Evolutionary conservation across 2,329 filamentous ascomycete species (phyloP).

Genomic region (Diaporthe sp.): DNA sequence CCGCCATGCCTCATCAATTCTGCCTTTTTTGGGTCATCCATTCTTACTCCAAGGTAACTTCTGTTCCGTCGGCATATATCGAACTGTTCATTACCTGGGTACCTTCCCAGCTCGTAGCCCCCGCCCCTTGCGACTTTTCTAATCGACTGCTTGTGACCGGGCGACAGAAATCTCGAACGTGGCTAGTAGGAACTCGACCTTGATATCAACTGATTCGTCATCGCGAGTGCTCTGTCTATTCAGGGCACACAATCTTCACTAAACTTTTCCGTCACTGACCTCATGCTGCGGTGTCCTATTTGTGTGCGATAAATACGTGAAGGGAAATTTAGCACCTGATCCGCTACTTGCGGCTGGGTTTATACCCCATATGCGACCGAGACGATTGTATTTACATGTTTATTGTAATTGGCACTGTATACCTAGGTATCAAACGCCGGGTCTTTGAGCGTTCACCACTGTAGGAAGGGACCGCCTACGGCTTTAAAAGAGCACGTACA

Average conservation of each 20-base stretch:
- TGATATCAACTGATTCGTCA: background rate
- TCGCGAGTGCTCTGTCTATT: background rate
- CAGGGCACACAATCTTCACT: background rate
- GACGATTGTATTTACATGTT: background rate
- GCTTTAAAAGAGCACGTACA: no score
- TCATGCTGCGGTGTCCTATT: background rate
- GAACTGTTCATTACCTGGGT: no score
- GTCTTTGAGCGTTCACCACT: background rate
- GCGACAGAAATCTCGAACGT: background rate
- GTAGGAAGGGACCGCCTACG: no score
- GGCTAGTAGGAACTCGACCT: background rate
- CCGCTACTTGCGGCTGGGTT: background rate
- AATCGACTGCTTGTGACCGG: background rate
- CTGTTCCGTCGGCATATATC: no score
- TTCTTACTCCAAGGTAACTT: no score
- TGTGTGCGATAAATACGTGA: background rate
- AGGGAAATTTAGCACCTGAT: background rate
- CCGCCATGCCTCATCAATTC: no score
- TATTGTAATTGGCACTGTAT: background rate
- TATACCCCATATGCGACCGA: background rate
- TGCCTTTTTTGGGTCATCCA: no score
- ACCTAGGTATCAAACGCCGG: background rate
- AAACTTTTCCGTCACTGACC: background rate
- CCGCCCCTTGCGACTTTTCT: background rate
- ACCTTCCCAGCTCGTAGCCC: background rate